A percentile compares a stretch with the other conserved stretches of the same genome.
phyloP scores from a whole-genome alignment of 495 filamentous ascomycete genomes.

The Penicillium longicatenatum region DNA sequence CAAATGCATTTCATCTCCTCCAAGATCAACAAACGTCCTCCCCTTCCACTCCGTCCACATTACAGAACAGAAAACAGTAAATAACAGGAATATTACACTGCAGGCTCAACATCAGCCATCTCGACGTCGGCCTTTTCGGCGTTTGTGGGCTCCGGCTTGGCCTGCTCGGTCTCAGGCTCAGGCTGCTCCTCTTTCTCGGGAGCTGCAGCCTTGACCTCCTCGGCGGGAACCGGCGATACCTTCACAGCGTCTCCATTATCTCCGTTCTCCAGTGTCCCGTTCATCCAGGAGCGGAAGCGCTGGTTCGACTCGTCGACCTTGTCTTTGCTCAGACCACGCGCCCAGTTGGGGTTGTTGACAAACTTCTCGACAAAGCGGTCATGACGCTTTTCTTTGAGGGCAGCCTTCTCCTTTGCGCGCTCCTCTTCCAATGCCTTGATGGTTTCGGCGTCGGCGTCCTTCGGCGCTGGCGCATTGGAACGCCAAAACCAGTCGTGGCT shows the following conservation, averaged over 20 bases:
- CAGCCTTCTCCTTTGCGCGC: constrained; percentile 40
- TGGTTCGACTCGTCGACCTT: constrained; percentile 70
- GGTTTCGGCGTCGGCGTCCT: constrained; percentile 26
- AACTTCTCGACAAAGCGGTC: constrained; percentile 71
- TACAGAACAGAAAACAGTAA: not conserved
- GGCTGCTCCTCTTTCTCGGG: not conserved
- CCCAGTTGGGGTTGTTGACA: constrained; percentile 74
- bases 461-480: constrained; percentile 27
- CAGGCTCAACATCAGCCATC: constrained; percentile 8
- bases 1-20: constrained; percentile 17
- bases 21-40: constrained; percentile 6
- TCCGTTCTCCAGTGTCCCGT: constrained; percentile 31
- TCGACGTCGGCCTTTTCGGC: constrained; percentile 43
- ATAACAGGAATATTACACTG: not conserved
- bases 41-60: not conserved
- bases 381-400: constrained; percentile 56
- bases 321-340: constrained; percentile 68
- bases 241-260: not conserved
- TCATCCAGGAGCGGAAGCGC: constrained; percentile 54
- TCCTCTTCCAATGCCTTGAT: constrained; percentile 44
- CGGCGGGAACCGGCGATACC: constrained; percentile 16
- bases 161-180: not conserved
- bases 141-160: constrained; percentile 24
- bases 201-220: constrained; percentile 9
- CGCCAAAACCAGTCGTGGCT: constrained; percentile 65